Evolutionary conservation across 1,139 yeast genomes (phyloP), one percentile per base, ranked within the genome.

Genomic region (Arxiozyma heterogenica): DNA sequence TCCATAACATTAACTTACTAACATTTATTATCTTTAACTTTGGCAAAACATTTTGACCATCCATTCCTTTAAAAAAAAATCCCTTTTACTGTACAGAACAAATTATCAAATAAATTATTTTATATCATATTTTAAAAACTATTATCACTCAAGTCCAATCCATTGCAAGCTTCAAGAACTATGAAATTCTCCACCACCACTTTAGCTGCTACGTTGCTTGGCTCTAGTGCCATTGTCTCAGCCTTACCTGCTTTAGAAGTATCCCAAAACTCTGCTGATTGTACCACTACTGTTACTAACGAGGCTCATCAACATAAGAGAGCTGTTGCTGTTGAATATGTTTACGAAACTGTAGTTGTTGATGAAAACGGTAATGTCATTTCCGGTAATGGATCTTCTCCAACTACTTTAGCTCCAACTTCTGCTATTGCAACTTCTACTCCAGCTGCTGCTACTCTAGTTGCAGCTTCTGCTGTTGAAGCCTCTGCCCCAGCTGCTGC

Each of bases 301-400:
- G 45, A 46, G 5, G 48, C 51, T 20, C 94, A 86, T 73, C 86
- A 84, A 71, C 81, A 78, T 63, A 83, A 82, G 74, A 82, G 90
- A 75, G 88, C 87, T 51, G 80, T 84, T 61, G 95, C 87, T 57
- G 82, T 86, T 63, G 89, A 87, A 71, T 83, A 84, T 70, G 91
- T 86, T 58, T 87, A 86, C 71, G 84, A 83, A 64, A 84, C 91
- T 46, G 82, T 84, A 58, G 78, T 84, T 55, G 95, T 89, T 57
- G 84, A 87, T 70, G 80, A 77, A 59, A 67, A 78, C 38, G 51
- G 51, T 21, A 30, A 43, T 30, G 47, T 44, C n/a, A 43, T 49
- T 39, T 44, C 46, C n/a, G 30, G n/a, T 17, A 43, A 43, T 34
- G 38, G 25, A 17, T 15, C 43, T 30, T 41, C 51, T 17, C 30